Evolutionary conservation across 2,329 filamentous ascomycete genomes (phyloP).

Genomic region (Phialophora chinensis): DNA sequence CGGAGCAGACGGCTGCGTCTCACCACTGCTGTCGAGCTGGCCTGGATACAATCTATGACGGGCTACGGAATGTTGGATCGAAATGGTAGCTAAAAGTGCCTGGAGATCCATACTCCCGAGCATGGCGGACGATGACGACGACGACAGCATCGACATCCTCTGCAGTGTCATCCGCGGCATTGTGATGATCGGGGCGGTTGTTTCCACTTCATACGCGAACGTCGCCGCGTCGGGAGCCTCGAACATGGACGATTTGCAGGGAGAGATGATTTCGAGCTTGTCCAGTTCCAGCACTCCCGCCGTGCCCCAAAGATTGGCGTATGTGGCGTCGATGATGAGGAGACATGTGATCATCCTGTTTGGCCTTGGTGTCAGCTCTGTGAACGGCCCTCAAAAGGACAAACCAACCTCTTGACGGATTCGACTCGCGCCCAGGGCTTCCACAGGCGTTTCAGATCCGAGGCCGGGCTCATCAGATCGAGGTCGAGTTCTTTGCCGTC

Average conservation of each 20-base stretch:
- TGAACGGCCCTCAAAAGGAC: too few relatives aligned
- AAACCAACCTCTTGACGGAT: constrained; percentile 18
- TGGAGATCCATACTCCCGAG: neutral
- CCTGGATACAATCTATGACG: neutral
- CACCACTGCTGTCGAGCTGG: neutral
- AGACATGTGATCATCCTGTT: constrained; percentile 8
- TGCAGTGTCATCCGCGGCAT: constrained; percentile 1
- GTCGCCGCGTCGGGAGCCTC: constrained; percentile 7
- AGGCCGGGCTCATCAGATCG: constrained; percentile 1
- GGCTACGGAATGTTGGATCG: neutral
- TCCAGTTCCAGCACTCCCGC: constrained; percentile 20
- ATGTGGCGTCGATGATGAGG: constrained; percentile 21
- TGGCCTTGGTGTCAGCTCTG: neutral
- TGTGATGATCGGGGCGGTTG: neutral
- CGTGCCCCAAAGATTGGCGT: constrained; percentile 15
- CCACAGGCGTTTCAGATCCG: constrained; percentile 2
- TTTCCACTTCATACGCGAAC: constrained; percentile 7
- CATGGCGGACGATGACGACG: neutral
- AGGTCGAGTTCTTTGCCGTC: constrained; percentile 9
- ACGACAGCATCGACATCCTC: neutral
- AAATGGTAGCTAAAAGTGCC: neutral
- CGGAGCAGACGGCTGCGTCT: neutral
- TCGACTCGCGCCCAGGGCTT: constrained; percentile 22
- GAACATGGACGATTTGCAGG: constrained; percentile 19
- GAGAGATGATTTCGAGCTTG: constrained; percentile 15